Conservation (phyloP, 176 grass and related monocot genomes). For the Eleusine coracana region DNA sequence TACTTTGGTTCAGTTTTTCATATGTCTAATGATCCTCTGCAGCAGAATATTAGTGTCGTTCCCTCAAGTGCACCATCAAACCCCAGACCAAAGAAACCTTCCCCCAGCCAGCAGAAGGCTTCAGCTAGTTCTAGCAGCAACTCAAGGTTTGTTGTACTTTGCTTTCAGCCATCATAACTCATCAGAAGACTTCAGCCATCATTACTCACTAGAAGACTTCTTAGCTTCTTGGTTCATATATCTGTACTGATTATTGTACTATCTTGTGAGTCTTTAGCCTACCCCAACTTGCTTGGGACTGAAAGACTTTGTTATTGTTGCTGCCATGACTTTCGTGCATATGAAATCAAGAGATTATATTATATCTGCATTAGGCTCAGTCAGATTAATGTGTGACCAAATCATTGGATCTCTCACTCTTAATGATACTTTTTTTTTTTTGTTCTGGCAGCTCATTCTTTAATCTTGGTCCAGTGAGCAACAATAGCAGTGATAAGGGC, state of each 20-base stretch:
- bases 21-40: constrained; percentile 6
- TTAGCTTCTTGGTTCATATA: not conserved
- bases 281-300: no score
- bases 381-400: not conserved
- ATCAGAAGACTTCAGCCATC: not conserved
- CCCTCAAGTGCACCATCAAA: constrained; percentile 58
- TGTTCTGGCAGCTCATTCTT: constrained; percentile 69
- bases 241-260: constrained; percentile 9
- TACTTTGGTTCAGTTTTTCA: not conserved
- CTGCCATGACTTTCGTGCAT: not conserved
- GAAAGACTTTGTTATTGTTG: not conserved
- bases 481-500: constrained; percentile 52
- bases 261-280: not conserved
- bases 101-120: constrained; percentile 64
- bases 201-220: not conserved
- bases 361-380: not conserved
- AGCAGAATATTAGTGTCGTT: constrained; percentile 50
- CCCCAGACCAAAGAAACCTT: constrained; percentile 72
- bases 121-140: constrained; percentile 67
- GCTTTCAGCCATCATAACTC: not conserved
- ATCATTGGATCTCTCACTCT: not conserved
- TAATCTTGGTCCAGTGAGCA: constrained; percentile 76
- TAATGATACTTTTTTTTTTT: not conserved
- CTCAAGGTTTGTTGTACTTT: constrained; percentile 66
- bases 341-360: not conserved